Conservation (phyloP, 2,329 filamentous ascomycete species). For the Neonectria faginata region DNA sequence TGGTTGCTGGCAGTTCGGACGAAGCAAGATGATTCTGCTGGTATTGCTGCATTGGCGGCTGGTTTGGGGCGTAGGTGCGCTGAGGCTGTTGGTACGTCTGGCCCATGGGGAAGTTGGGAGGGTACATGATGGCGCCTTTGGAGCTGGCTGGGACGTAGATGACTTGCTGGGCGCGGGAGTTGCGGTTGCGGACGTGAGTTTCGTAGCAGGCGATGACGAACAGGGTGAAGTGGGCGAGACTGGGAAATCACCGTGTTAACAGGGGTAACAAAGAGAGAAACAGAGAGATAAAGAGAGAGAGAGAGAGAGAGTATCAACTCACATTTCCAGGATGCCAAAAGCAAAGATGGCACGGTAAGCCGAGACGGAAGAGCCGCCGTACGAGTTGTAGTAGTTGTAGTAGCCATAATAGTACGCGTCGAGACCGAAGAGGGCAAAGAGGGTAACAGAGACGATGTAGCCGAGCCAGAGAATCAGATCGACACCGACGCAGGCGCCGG, state of each 20-base stretch:
- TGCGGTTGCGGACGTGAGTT: slow-evolving; percentile 35
- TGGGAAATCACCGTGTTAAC: slow-evolving; percentile 9
- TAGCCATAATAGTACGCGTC: slow-evolving; percentile 6
- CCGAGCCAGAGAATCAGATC: slow-evolving; percentile 34
- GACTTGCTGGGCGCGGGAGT: slow-evolving; percentile 9
- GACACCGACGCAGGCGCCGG: slow-evolving; percentile 28
- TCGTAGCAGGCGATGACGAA: slow-evolving; percentile 43
- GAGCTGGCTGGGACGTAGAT: slow-evolving; percentile 28
- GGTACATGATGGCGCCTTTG: neutral
- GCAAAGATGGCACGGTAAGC: slow-evolving; percentile 10
- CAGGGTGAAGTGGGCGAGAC: slow-evolving; percentile 34
- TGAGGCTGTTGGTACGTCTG: slow-evolving; percentile 17
- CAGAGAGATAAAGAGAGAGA: neutral
- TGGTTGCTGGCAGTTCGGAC: neutral
- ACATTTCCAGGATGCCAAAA: slow-evolving; percentile 24
- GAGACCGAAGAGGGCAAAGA: neutral
- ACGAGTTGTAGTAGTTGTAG: neutral
- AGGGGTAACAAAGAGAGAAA: neutral
- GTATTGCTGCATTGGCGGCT: slow-evolving; percentile 3
- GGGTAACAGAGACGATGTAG: slow-evolving; percentile 8
- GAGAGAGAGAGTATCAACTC: neutral
- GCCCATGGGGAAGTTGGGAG: slow-evolving; percentile 15
- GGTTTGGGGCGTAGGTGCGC: slow-evolving; percentile 1
- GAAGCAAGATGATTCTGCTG: neutral
- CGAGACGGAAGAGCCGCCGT: neutral